phyloP scores from a whole-genome alignment of 2,329 filamentous ascomycete species.

The Fusarium sp. region DNA sequence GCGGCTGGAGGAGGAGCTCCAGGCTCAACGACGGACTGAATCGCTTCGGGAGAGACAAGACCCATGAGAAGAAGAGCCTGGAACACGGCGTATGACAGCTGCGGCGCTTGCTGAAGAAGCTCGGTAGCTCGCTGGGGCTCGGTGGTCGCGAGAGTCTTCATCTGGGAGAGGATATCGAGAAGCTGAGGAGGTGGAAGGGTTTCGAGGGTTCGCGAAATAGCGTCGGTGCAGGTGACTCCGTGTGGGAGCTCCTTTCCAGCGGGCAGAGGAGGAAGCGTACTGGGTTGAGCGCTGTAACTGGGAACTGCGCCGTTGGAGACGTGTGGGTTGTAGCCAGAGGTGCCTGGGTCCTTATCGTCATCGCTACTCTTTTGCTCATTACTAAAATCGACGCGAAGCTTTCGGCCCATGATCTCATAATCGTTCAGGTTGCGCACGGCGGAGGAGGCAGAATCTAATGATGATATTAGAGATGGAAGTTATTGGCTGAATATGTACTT shows the following conservation, averaged over 20 bases:
- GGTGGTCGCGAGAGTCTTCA: conserved; percentile 87
- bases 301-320: conserved; percentile 50
- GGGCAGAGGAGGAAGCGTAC: conserved; percentile 81
- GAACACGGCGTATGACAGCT: conserved; percentile 94
- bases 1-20: conserved; percentile 55
- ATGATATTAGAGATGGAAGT: conserved; percentile 26
- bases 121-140: conserved; percentile 88
- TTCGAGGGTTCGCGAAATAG: conserved; percentile 90
- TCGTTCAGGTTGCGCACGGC: conserved; percentile 96
- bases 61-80: conserved; percentile 93
- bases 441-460: conserved; percentile 80
- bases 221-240: conserved; percentile 85
- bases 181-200: conserved; percentile 88
- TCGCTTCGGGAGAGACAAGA: conserved; percentile 85
- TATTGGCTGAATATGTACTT: conserved; percentile 14
- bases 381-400: conserved; percentile 94
- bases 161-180: conserved; percentile 91
- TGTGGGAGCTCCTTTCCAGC: conserved; percentile 85
- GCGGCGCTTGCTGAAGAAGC: conserved; percentile 87
- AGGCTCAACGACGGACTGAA: conserved; percentile 81
- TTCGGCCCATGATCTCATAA: conserved; percentile 93
- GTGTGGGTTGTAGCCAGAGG: conserved; percentile 42
- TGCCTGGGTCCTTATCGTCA: conserved; percentile 52
- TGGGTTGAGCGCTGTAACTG: conserved; percentile 52
- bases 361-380: conserved; percentile 86